These are phyloP conservation scores for Aspergillus sp. DNA, from an alignment of 2,329 filamentous ascomycete species.

Conservation along the genomic window DNA sequence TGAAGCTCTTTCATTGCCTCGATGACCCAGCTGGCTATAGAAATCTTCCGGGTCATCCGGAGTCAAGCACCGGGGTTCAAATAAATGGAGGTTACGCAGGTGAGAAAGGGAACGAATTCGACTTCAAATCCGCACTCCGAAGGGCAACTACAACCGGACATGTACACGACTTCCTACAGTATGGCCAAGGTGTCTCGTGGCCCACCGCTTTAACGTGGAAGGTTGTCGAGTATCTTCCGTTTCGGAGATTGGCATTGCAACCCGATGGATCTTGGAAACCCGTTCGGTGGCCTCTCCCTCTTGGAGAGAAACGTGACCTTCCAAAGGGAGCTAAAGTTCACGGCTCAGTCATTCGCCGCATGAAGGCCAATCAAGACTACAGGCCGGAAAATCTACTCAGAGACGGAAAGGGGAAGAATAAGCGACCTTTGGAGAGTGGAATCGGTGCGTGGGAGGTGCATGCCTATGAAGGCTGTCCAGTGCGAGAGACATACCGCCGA, in stretches of 20 bases:
- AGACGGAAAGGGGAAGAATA: constrained; percentile 64
- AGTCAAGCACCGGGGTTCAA: constrained; percentile 48
- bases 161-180: constrained; percentile 69
- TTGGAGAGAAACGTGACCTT: constrained; percentile 71
- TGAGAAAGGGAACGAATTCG: background rate
- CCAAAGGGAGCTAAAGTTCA: constrained; percentile 68
- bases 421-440: constrained; percentile 59
- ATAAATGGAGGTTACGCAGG: background rate
- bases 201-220: constrained; percentile 64
- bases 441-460: constrained; percentile 69
- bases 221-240: constrained; percentile 74
- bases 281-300: constrained; percentile 72
- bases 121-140: background rate
- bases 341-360: constrained; percentile 68
- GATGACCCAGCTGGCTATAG: constrained; percentile 30
- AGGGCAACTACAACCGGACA: constrained; percentile 46
- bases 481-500: constrained; percentile 62
- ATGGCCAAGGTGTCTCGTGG: constrained; percentile 56
- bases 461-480: constrained; percentile 59
- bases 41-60: constrained; percentile 18
- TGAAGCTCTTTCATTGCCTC: constrained; percentile 24
- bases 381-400: constrained; percentile 72
- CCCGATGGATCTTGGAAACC: constrained; percentile 60
- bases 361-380: constrained; percentile 63
- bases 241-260: constrained; percentile 72